These are phyloP conservation scores for Neocucurbitaria cava DNA, from an alignment of 2,329 filamentous ascomycete genomes.

Conservation along the genomic window DNA sequence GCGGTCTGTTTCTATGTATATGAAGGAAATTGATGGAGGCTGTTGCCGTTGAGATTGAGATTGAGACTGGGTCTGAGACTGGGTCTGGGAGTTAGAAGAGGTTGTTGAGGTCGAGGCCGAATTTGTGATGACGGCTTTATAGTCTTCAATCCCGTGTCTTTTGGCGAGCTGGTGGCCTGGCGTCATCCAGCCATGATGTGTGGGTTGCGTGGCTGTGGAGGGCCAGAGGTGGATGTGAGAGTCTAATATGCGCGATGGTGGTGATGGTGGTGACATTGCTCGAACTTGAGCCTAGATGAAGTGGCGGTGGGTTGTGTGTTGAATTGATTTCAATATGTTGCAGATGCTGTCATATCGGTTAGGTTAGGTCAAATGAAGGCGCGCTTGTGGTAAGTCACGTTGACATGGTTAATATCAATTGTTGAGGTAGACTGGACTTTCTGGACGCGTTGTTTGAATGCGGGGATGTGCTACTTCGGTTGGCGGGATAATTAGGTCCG, in stretches of 20 bases:
- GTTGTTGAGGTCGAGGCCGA: too few relatives aligned
- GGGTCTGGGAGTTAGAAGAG: too few relatives aligned
- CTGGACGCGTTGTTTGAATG: constrained; percentile 1
- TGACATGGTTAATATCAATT: not conserved
- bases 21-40: constrained; percentile 67
- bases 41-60: too few relatives aligned
- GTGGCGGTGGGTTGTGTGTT: not conserved
- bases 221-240: constrained; percentile 92
- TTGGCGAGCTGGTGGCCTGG: constrained; percentile 63
- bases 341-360: not conserved
- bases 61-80: too few relatives aligned
- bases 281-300: not conserved
- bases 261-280: constrained; percentile 21
- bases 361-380: not conserved
- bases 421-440: not conserved
- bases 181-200: constrained; percentile 73
- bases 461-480: constrained; percentile 8
- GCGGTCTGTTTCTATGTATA: constrained; percentile 85
- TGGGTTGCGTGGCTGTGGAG: constrained; percentile 63
- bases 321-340: not conserved
- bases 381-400: not conserved
- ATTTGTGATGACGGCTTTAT: not conserved
- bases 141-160: constrained; percentile 71
- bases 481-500: constrained; percentile 19
- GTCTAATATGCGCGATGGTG: constrained; percentile 69